These are phyloP conservation scores for Beauveria sp. DNA, from an alignment of 2,329 filamentous ascomycete genomes.

Conservation along the genomic window DNA sequence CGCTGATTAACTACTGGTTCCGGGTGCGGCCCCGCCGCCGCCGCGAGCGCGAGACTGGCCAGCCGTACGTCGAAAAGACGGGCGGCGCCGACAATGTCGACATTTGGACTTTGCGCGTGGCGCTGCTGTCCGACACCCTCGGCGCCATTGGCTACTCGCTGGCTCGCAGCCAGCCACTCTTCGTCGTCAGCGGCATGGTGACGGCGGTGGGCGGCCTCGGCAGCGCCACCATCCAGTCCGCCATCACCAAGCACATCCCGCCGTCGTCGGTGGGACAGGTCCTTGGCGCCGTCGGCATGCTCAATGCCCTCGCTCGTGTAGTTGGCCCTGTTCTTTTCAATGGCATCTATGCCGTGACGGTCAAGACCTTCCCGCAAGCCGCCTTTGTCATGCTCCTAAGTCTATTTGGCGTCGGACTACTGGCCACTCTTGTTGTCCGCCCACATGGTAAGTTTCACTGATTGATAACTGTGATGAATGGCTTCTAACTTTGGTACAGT, in stretches of 20 bases:
- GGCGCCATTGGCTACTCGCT: conserved; percentile 72
- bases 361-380: conserved; percentile 68
- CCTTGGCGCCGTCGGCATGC: conserved; percentile 77
- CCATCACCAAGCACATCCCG: conserved; percentile 86
- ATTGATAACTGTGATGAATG: no score
- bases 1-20: conserved; percentile 67
- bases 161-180: conserved; percentile 52
- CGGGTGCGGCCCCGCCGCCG: conserved; percentile 46
- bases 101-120: conserved; percentile 64
- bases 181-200: conserved; percentile 64
- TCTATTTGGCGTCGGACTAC: conserved; percentile 59
- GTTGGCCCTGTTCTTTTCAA: conserved; percentile 78
- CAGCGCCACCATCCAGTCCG: conserved; percentile 74
- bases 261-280: conserved; percentile 74
- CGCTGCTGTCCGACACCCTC: conserved; percentile 67
- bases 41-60: conserved; percentile 29
- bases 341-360: conserved; percentile 74
- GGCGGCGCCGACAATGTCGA: conserved; percentile 72
- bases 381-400: conserved; percentile 69
- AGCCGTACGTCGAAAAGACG: conserved; percentile 38
- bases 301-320: conserved; percentile 76
- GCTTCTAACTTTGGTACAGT: background rate
- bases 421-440: conserved; percentile 62
- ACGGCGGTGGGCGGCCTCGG: conserved; percentile 78
- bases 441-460: conserved; percentile 58